Conservation (phyloP, 495 filamentous ascomycete genomes). For the Filosporella fistucella region DNA sequence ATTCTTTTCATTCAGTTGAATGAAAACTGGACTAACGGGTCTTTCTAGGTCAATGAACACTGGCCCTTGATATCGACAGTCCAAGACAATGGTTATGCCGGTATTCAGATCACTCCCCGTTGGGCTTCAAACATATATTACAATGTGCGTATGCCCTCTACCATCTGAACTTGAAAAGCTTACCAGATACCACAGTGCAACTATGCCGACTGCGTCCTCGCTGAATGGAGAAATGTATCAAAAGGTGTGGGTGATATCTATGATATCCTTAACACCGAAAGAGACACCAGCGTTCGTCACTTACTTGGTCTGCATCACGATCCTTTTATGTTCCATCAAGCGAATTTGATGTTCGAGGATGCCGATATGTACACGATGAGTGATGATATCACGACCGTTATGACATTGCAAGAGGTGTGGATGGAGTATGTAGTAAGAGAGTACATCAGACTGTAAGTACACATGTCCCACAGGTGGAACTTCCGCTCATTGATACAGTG, state of each 20-base stretch:
- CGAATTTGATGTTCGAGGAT: constrained; percentile 46
- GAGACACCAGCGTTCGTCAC: constrained; percentile 47
- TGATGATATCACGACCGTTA: not conserved
- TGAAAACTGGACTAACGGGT: no score
- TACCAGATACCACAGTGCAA: constrained; percentile 31
- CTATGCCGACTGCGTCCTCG: constrained; percentile 45
- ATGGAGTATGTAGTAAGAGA: constrained; percentile 54
- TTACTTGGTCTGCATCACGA: constrained; percentile 50
- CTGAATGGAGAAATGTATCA: constrained; percentile 58
- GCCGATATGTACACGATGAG: constrained; percentile 19
- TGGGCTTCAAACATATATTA: constrained; percentile 62
- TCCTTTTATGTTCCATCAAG: constrained; percentile 49
- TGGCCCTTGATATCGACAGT: constrained; percentile 52
- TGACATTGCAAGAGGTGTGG: no score
- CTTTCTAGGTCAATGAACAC: constrained; percentile 42
- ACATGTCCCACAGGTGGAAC: no score
- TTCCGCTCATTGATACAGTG: no score
- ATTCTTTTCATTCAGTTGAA: no score
- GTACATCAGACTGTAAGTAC: constrained; percentile 48
- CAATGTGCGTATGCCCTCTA: constrained; percentile 29
- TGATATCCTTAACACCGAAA: constrained; percentile 43
- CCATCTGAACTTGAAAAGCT: not conserved
- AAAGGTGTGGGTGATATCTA: constrained; percentile 44
- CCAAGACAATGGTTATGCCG: constrained; percentile 45
- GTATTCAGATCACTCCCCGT: constrained; percentile 54